These are phyloP conservation scores for Nakaseomyces sp. DNA, from an alignment of 1,139 yeast genomes.

Conservation along the genomic window DNA sequence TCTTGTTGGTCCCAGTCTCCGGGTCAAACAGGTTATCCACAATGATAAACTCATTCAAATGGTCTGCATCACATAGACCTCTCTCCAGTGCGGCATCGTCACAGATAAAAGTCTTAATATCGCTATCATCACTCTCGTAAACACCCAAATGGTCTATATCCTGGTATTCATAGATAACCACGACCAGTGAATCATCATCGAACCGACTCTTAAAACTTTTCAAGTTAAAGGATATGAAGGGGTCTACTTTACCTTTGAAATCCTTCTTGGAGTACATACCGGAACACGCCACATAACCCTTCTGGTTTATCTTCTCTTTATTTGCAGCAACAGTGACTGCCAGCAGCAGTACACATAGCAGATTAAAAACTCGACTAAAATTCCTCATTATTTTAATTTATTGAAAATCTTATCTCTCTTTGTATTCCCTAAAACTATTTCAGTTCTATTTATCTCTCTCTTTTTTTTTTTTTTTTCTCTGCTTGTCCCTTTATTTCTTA, in stretches of 20 bases:
- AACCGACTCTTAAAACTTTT: conserved; percentile 31
- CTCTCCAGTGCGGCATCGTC: conserved; percentile 55
- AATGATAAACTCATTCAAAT: conserved; percentile 57
- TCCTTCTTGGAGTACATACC: conserved; percentile 85
- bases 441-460: neutral
- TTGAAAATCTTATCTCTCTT: neutral
- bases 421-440: neutral
- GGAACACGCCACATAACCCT: conserved; percentile 60
- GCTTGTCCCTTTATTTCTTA: too few relatives aligned
- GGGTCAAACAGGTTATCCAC: conserved; percentile 30
- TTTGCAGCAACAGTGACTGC: conserved; percentile 35
- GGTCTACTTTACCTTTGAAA: conserved; percentile 72
- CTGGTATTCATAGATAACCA: conserved; percentile 74
- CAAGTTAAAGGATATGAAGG: conserved; percentile 50
- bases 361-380: neutral
- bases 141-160: conserved; percentile 67
- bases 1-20: conserved; percentile 37
- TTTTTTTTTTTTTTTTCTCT: neutral
- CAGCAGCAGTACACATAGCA: neutral
- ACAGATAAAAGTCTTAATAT: conserved; percentile 52
- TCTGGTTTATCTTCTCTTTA: conserved; percentile 40
- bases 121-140: conserved; percentile 26
- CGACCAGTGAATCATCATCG: conserved; percentile 42
- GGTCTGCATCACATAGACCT: conserved; percentile 47
- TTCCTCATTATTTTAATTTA: neutral